Evolutionary conservation across 495 filamentous ascomycete species (phyloP), one percentile per base, ranked within the genome.

Genomic region (Parmelia sp.): DNA sequence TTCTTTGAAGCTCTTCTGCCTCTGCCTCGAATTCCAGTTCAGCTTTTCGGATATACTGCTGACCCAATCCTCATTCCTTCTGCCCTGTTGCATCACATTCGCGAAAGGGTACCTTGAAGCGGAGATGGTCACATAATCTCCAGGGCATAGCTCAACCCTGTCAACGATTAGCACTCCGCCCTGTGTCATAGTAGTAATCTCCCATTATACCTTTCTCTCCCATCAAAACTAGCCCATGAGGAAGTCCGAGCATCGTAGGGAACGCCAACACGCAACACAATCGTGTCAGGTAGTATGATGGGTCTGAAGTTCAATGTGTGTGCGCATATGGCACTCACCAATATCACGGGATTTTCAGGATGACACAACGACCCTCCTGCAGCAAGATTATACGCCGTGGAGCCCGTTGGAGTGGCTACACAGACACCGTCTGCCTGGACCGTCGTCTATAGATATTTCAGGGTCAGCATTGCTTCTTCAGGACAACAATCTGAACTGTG

Each of bases 171-270:
- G 63, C 31, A 19, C 14, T 27, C 45, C n/a, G 65, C 25, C 25
- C 39, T 29, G 4, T 33, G 29, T 45, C 56, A n/a, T 35, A 25
- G 37, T 40, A 33, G 25, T 61, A 42, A 42, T 15, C 14, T 9
- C 49, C 15, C 31, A 64, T 69, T 35, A 64, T 65, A 84, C 83
- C 91, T 85, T 74, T 96, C 90, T 71, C 91, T 85, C 14, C 94
- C 94, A 73, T 98, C 94, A 76, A 98, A 98, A 73, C 91, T 96
- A 44, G 92, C 95, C 95, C 95, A 98, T 57, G 88, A 91, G 66
- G 84, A 87, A 19, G 92, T 89, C 27, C 94, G 81, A 9, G 91
- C 90, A 74, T 96, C 88, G 71, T 96, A 96, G 0, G 94, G 94
- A 36, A 98, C 95, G 15, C 91, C 93, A 53, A 96, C 79, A 3